These are phyloP conservation scores for Candida labiduridarum DNA, from an alignment of 1,139 yeast species.

Conservation along the genomic window DNA sequence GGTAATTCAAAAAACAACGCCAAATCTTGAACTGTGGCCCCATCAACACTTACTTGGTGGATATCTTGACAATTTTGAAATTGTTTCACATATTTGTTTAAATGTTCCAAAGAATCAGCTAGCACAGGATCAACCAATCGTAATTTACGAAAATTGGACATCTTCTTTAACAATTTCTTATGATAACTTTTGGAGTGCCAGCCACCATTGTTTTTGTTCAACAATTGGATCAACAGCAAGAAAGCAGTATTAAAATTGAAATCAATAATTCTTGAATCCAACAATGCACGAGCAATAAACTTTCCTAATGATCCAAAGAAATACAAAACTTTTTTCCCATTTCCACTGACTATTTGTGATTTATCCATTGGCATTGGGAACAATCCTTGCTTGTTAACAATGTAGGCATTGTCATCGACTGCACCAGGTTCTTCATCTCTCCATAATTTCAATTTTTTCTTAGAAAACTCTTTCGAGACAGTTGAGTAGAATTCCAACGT, in stretches of 20 bases:
- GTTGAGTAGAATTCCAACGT: constrained; percentile 88
- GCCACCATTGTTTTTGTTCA: constrained; percentile 20
- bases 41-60: constrained; percentile 36
- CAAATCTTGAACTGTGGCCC: constrained; percentile 52
- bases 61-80: constrained; percentile 21
- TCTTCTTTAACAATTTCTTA: constrained; percentile 25
- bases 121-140: constrained; percentile 60
- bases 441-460: constrained; percentile 68
- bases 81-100: constrained; percentile 46
- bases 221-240: constrained; percentile 50
- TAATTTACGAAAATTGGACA: constrained; percentile 46
- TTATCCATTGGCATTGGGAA: constrained; percentile 70
- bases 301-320: constrained; percentile 74
- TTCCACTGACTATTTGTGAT: constrained; percentile 28
- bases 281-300: constrained; percentile 81
- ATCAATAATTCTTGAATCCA: constrained; percentile 87
- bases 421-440: constrained; percentile 43
- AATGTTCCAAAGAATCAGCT: constrained; percentile 59
- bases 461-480: constrained; percentile 72
- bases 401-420: constrained; percentile 36
- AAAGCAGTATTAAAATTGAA: constrained; percentile 75
- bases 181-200: constrained; percentile 8
- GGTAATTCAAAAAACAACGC: constrained; percentile 65
- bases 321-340: constrained; percentile 48
- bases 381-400: constrained; percentile 52